Percentiles rank a stretch among this genome's conserved stretches.
Conservation (phyloP, 2,329 filamentous ascomycete genomes). For the Fusarium hostae region DNA sequence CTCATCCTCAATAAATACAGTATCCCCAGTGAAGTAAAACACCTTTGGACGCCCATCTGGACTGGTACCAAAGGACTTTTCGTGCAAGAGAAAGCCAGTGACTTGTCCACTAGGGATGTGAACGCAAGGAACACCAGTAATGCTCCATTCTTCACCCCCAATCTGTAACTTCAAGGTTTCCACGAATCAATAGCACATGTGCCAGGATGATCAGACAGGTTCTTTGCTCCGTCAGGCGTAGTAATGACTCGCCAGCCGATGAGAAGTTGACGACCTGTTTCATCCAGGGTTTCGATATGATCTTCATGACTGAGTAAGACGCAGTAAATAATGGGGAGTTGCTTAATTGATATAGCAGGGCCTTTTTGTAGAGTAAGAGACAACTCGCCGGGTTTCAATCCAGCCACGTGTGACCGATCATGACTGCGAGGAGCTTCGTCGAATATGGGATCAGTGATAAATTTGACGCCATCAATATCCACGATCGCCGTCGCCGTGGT, state of each 20-base stretch:
- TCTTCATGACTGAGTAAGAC: background rate
- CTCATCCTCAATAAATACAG: background rate
- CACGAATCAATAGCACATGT: background rate
- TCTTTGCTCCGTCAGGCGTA: background rate
- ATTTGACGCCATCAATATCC: background rate
- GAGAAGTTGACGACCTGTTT: background rate
- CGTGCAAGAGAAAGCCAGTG: background rate
- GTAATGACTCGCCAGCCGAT: background rate
- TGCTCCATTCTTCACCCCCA: background rate
- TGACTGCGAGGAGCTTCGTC: background rate
- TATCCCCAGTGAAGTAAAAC: background rate
- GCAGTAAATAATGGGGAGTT: background rate
- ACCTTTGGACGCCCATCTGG: background rate
- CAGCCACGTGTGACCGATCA: background rate
- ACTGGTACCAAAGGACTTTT: background rate
- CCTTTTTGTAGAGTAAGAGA: background rate
- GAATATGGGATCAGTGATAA: conserved; percentile 3
- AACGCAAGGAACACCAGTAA: background rate
- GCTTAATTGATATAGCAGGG: background rate
- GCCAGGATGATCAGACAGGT: background rate
- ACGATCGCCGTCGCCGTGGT: background rate
- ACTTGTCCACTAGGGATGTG: background rate
- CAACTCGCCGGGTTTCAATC: background rate
- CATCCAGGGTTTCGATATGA: background rate
- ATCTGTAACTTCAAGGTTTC: background rate